Evolutionary conservation across 345 rosid genomes (phyloP).

Genomic region (Erodium maritimum): DNA sequence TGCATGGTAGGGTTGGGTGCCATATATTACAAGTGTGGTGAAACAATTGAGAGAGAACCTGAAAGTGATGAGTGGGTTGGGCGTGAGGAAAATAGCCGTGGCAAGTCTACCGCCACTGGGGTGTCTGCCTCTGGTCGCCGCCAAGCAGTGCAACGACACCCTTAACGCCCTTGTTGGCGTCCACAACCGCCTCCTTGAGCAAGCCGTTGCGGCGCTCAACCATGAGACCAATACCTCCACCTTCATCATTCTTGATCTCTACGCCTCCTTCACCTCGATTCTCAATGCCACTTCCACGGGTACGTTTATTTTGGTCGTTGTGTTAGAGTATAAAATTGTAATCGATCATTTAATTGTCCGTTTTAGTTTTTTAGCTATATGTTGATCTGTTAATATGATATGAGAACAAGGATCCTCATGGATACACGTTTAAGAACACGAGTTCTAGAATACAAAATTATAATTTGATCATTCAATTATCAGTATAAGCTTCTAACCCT

Average conservation of each 20-base stretch:
- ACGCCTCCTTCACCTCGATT: constrained; percentile 39
- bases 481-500: too few relatives aligned
- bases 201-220: constrained; percentile 39
- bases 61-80: constrained; percentile 37
- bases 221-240: constrained; percentile 23
- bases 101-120: constrained; percentile 55
- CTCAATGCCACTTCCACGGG: constrained; percentile 31
- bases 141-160: constrained; percentile 32
- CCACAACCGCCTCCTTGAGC: constrained; percentile 43
- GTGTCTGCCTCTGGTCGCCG: constrained; percentile 49
- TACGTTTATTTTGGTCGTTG: too few relatives aligned
- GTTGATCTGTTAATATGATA: too few relatives aligned
- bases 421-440: too few relatives aligned
- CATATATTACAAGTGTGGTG: constrained; percentile 37
- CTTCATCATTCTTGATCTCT: constrained; percentile 45
- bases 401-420: too few relatives aligned
- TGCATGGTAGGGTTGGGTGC: constrained; percentile 48
- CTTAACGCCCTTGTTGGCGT: constrained; percentile 24
- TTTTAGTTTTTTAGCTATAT: too few relatives aligned
- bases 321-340: too few relatives aligned
- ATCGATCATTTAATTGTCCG: too few relatives aligned
- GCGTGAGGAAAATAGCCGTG: constrained; percentile 44
- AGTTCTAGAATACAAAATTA: too few relatives aligned
- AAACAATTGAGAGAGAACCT: constrained; percentile 33
- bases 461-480: too few relatives aligned